Evolutionary conservation across 1,284 basidiomycete species (phyloP).

Genomic region (Fomitopsis pinicola): DNA sequence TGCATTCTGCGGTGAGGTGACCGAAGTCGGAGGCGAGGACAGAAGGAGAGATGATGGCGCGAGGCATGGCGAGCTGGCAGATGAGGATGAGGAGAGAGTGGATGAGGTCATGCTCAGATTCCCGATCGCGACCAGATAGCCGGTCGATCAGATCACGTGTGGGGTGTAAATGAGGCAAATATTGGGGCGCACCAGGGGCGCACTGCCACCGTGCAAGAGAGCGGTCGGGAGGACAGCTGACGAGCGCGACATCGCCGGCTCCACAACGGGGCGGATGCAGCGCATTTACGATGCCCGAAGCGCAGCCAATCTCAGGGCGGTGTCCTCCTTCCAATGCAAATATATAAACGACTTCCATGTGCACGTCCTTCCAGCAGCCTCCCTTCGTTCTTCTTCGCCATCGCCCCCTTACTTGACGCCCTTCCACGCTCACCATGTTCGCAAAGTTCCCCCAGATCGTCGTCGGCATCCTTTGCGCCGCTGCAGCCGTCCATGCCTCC

Average conservation of each 20-base stretch:
- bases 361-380: background rate
- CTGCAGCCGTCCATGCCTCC: background rate
- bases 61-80: constrained; percentile 53
- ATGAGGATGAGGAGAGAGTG: background rate
- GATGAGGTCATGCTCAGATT: background rate
- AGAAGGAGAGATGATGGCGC: constrained; percentile 86
- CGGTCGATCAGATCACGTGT: background rate
- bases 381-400: background rate
- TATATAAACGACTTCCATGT: background rate
- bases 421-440: background rate
- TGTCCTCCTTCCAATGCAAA: background rate
- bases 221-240: background rate
- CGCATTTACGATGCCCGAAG: background rate
- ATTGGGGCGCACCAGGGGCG: too few species aligned
- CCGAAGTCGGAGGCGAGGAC: constrained; percentile 95
- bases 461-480: background rate
- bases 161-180: too few species aligned
- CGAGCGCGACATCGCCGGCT: background rate
- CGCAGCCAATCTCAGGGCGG: background rate
- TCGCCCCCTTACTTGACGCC: background rate
- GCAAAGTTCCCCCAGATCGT: constrained; percentile 1
- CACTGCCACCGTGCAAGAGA: background rate
- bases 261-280: background rate
- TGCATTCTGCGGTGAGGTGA: constrained; percentile 87
- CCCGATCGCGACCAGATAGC: background rate